Evolutionary conservation across 768 basidiomycete genomes (phyloP), one percentile per base, ranked within the genome.

Genomic region (Strobilomyces dryophilus): DNA sequence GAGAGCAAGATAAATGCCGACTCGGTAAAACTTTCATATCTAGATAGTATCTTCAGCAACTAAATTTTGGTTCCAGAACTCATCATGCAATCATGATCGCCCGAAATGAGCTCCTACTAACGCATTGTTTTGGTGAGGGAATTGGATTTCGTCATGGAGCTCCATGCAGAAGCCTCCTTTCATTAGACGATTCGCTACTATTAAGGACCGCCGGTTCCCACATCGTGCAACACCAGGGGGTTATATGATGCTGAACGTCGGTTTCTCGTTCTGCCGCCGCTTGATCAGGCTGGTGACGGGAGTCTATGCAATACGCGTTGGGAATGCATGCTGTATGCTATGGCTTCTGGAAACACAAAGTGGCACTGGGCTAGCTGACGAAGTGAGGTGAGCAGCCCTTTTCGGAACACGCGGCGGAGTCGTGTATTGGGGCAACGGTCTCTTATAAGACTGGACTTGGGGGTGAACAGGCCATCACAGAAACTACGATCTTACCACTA

Each of bases 391-490:
- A 54, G 52, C 58, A 60, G 58, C 59, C 59, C 45, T 58, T 49
- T 44, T 52, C 24, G 37, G 54, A 62, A 67, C 66, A 67, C 67
- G 66, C 57, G 66, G 66, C 51, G 56, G 52, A 59, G 66, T 67
- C 66, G 66, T 67, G 66, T 61, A 51, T 54, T 59, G 65, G 67
- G 66, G 67, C 67, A 52, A 49, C 52, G 56, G 64, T 60, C 58
- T 62, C 62, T 60, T 69, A 68, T 59, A 69, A 66, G 61, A 50
- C 61, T 57, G 50, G 47, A 37, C 57, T 52, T 51, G 57, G 57
- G n/a, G 55, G 40, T 29, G 32, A 53, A 40, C 57, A 36, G 47
- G 34, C 44, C 50, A 45, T 47, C 50, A 53, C 54, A 47, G 40
- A 57, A 42, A 51, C 55, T 51, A 51, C 60, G 51, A 60, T 61